Evolutionary conservation across 768 basidiomycete genomes (phyloP).

Genomic region (Trametes sanguinea): DNA sequence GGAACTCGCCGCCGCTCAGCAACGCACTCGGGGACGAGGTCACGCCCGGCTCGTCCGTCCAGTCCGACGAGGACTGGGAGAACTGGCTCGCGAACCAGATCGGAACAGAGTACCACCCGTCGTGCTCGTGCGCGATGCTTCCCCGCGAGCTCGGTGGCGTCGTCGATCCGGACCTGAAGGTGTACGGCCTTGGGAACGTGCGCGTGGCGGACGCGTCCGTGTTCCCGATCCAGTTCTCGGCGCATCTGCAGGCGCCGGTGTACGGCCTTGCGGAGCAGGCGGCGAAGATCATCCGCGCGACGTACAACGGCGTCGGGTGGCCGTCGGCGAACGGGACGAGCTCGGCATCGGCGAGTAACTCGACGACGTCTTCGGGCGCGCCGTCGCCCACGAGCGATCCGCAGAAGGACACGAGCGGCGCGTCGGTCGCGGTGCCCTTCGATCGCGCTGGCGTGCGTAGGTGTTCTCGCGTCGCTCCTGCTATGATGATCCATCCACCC

Average conservation of each 20-base stretch:
- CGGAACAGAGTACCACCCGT: constrained; percentile 63
- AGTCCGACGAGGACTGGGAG: constrained; percentile 59
- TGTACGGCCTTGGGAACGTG: constrained; percentile 58
- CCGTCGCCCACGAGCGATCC: neutral
- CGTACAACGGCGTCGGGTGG: constrained; percentile 37
- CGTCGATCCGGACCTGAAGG: constrained; percentile 54
- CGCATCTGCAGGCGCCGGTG: constrained; percentile 41
- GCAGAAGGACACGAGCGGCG: constrained; percentile 4
- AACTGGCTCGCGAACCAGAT: constrained; percentile 46
- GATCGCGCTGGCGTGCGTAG: constrained; percentile 5
- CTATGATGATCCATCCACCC: neutral
- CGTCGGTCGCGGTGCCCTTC: neutral
- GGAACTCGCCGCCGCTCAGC: constrained; percentile 51
- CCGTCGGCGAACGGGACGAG: neutral
- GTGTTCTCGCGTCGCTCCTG: constrained; percentile 4
- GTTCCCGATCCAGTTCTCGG: constrained; percentile 54
- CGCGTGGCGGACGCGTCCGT: constrained; percentile 61
- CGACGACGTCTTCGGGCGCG: constrained; percentile 1
- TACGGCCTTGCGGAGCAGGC: constrained; percentile 54
- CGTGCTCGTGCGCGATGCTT: constrained; percentile 58
- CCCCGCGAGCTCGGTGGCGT: constrained; percentile 56
- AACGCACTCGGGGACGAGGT: constrained; percentile 47
- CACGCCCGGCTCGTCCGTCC: constrained; percentile 50
- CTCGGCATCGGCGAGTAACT: neutral
- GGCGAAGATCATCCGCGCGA: constrained; percentile 43